Percentiles rank a stretch among this genome's conserved stretches.
These are phyloP conservation scores for Candida glucosophila DNA, from an alignment of 1,139 yeast genomes.

Conservation along the genomic window DNA sequence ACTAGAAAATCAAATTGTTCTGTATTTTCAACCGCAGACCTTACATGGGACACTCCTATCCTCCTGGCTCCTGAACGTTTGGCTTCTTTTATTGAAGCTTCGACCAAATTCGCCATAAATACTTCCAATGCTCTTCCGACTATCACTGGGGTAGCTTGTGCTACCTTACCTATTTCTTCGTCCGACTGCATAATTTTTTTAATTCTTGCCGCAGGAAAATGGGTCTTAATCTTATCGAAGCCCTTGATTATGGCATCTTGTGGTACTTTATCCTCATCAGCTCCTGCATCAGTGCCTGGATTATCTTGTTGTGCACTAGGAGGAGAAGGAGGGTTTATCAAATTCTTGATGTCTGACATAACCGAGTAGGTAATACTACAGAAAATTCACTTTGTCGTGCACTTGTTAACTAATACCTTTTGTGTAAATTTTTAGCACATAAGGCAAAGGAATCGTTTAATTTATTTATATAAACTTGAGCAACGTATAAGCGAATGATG, in stretches of 20 bases:
- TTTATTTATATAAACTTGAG: too few species aligned
- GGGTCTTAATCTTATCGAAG: conserved; percentile 67
- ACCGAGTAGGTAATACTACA: too few species aligned
- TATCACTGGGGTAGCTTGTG: conserved; percentile 95
- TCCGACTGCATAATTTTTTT: conserved; percentile 96
- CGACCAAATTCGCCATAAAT: conserved; percentile 83
- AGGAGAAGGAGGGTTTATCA: conserved; percentile 6
- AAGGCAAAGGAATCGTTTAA: too few species aligned
- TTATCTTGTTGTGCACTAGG: conserved; percentile 1
- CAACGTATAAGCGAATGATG: too few species aligned
- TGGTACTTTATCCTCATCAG: conserved; percentile 10
- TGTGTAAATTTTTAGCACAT: too few species aligned
- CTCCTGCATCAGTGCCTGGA: not conserved
- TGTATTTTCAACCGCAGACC: conserved; percentile 73
- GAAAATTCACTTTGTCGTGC: too few species aligned
- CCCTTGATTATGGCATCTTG: conserved; percentile 23
- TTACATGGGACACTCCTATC: conserved; percentile 75
- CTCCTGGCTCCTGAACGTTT: conserved; percentile 68
- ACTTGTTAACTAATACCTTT: too few species aligned
- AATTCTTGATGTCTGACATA: conserved; percentile 7
- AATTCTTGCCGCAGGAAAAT: conserved; percentile 94
- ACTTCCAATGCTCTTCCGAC: conserved; percentile 92
- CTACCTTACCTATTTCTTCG: conserved; percentile 97
- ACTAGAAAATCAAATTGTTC: conserved; percentile 90
- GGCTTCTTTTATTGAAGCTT: conserved; percentile 75